These are phyloP conservation scores for Mucor circinelloides DNA, from an alignment of 371 early-diverging fungal species.

Conservation along the genomic window DNA sequence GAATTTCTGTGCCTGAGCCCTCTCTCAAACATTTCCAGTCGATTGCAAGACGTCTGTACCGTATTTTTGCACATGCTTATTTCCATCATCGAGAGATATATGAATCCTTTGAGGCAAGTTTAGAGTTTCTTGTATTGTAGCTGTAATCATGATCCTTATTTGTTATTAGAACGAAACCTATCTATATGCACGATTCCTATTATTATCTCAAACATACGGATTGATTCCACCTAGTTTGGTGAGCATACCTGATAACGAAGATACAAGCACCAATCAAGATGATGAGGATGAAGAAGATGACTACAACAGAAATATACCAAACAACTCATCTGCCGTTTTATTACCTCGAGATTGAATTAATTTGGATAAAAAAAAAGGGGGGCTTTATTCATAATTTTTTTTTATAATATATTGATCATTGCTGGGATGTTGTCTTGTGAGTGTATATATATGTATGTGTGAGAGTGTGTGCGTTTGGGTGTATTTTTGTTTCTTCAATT, in stretches of 20 bases:
- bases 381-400: conserved; percentile 7
- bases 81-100: conserved; percentile 90
- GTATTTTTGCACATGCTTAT: conserved; percentile 96
- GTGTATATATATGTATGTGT: background rate
- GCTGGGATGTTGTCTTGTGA: too few relatives aligned
- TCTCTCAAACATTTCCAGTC: conserved; percentile 85
- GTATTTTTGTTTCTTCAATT: background rate
- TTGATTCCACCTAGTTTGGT: conserved; percentile 66
- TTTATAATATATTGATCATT: background rate
- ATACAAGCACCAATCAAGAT: conserved; percentile 10
- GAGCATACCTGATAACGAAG: conserved; percentile 60
- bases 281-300: conserved; percentile 3
- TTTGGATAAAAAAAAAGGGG: background rate
- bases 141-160: background rate
- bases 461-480: background rate
- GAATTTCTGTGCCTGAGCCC: conserved; percentile 71
- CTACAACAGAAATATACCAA: conserved; percentile 19
- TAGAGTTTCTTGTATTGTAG: background rate
- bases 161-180: conserved; percentile 66
- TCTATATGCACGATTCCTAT: conserved; percentile 79
- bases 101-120: conserved; percentile 76
- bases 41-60: conserved; percentile 88
- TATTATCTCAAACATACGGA: conserved; percentile 65
- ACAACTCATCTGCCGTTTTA: conserved; percentile 18
- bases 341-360: background rate